These are phyloP conservation scores for Myxozyma geophila DNA, from an alignment of 805 yeast species.

Conservation along the genomic window DNA sequence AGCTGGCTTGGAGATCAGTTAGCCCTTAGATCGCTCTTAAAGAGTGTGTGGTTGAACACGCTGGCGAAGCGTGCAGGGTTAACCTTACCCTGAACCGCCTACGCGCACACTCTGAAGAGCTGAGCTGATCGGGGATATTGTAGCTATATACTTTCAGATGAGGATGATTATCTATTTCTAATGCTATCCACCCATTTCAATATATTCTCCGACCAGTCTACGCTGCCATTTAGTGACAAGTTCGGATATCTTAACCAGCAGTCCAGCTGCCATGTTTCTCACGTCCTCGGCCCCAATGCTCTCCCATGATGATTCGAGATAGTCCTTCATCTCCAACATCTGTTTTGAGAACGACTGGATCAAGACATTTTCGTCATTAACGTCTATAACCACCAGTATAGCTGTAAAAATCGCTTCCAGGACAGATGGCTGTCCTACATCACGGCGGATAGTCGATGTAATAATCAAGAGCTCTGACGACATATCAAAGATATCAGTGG, in stretches of 20 bases:
- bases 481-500: constrained; percentile 60
- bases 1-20: neutral
- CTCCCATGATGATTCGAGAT: constrained; percentile 44
- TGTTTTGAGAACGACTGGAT: constrained; percentile 40
- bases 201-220: constrained; percentile 21
- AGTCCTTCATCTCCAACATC: constrained; percentile 42
- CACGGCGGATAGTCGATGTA: constrained; percentile 14
- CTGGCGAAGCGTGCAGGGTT: neutral
- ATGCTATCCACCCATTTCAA: constrained; percentile 15
- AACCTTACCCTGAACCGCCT: neutral
- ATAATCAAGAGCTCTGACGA: constrained; percentile 53
- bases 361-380: constrained; percentile 37
- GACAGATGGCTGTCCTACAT: constrained; percentile 33
- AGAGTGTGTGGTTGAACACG: neutral
- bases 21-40: neutral
- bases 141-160: neutral
- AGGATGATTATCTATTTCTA: neutral
- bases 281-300: constrained; percentile 42
- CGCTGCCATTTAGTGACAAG: constrained; percentile 40
- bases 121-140: neutral
- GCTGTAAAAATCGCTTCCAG: constrained; percentile 44
- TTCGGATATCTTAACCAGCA: constrained; percentile 40
- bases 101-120: too few relatives aligned
- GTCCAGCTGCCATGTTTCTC: constrained; percentile 44
- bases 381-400: constrained; percentile 43